Base-by-base conservation (phyloP, 345 rosid genomes). In the Arabis hirsuta region DNA sequence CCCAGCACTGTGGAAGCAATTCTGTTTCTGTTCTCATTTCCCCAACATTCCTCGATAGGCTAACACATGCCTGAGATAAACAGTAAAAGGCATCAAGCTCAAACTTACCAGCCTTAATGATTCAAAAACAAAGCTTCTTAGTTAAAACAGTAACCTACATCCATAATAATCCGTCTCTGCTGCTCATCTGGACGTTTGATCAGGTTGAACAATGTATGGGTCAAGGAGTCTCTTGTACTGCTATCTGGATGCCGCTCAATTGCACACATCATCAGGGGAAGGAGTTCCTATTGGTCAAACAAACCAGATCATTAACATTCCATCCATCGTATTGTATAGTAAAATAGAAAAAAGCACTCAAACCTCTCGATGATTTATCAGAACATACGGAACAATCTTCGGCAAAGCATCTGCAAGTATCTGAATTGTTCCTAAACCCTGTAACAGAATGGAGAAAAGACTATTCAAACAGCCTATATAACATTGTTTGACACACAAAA, bases 311-410 rank as follows among this genome's bases (percentile, higher is more conserved):
- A 68, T 38, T 77, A 29, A 73, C 54, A 10, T 62, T 34, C 5
- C 46, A 43, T 12, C 65, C 46, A 70, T 14, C 5, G 48, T 19
- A 76, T 12, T 51, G 58, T 52, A 31, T 14, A 19, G 29, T 42
- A 43, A 62, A 52, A 19, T 5, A 9, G 60, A 19, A 24, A 62
- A 48, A 52, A 62, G 45, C 63, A 66, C 56, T 67, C 75, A 69
- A 74, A 94, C 98, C 98, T 94, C 97, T 62, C 96, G 92, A 78
- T 91, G 97, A 76, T 94, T 94, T 82, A 94, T 94, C 83, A 94
- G 76, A 80, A 94, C 98, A 85, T 89, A 88, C 6, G 98, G 98
- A 74, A 91, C 98, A 77, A 94, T 94, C 82, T 89, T 91, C 36
- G 97, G 98, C 84, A 94, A 86, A 63, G 97, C 88, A 83, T 88